Conservation (phyloP, 108 stramenopile species). For the Aurantiochytrium sp. region DNA sequence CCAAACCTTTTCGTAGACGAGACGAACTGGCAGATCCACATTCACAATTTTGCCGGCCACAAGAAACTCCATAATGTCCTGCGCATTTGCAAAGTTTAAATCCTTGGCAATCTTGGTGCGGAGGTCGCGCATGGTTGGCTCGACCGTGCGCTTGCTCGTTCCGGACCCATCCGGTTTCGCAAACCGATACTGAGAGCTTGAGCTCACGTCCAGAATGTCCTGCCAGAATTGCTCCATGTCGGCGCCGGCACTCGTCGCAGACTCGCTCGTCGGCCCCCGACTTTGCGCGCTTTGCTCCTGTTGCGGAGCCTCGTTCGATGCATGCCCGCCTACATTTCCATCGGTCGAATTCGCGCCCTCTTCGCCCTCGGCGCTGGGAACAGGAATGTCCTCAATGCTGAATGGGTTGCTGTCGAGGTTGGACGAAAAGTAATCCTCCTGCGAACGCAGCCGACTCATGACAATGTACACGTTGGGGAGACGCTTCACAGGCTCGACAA, state of each 20-base stretch:
- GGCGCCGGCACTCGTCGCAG: too few relatives aligned
- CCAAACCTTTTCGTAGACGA: neutral
- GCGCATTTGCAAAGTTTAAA: conserved; percentile 19
- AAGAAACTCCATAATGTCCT: conserved; percentile 14
- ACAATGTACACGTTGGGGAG: conserved; percentile 34
- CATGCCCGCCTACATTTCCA: too few relatives aligned
- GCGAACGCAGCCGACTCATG: conserved; percentile 41
- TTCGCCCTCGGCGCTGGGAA: neutral
- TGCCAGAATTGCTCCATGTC: too few relatives aligned
- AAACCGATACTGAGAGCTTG: neutral
- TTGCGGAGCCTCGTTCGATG: too few relatives aligned
- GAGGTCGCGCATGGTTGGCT: conserved; percentile 43
- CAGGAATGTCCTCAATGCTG: neutral
- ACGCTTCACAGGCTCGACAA: conserved; percentile 29
- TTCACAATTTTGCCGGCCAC: neutral
- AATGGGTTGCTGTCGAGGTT: conserved; percentile 25
- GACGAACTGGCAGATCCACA: neutral
- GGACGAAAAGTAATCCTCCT: conserved; percentile 46
- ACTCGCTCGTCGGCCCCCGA: too few relatives aligned
- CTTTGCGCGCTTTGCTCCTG: too few relatives aligned
- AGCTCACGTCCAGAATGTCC: neutral
- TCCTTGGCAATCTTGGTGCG: conserved; percentile 34
- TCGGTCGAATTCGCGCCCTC: too few relatives aligned
- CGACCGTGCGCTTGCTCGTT: neutral
- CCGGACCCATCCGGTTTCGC: neutral